Conservation (phyloP, 2,329 filamentous ascomycete genomes). For the Beauveria brongniartii region DNA sequence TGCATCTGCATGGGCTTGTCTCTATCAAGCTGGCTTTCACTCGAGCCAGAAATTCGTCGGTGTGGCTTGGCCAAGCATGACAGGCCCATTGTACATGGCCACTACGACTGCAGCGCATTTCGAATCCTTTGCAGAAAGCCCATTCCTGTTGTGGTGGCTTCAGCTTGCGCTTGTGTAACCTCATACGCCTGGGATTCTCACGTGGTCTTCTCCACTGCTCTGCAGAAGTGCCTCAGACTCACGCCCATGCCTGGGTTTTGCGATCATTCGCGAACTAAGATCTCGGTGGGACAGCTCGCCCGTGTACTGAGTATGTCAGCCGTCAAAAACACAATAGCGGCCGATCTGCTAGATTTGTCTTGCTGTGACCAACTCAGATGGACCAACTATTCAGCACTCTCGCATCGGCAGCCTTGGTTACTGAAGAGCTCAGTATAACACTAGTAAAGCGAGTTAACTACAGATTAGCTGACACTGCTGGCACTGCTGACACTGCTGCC, state of each 20-base stretch:
- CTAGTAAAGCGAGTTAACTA: too few species aligned
- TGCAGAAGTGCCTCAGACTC: constrained; percentile 8
- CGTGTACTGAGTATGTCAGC: too few species aligned
- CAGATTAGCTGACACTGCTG: too few species aligned
- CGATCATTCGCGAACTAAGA: constrained; percentile 7
- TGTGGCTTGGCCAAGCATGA: not conserved
- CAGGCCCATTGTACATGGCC: not conserved
- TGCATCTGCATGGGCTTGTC: not conserved
- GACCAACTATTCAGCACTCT: not conserved
- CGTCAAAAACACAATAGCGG: not conserved
- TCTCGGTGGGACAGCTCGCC: not conserved
- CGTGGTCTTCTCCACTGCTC: constrained; percentile 6
- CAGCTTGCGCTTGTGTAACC: constrained; percentile 5
- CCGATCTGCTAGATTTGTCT: not conserved
- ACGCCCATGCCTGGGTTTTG: not conserved
- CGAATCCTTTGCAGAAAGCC: not conserved
- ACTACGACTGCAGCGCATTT: not conserved
- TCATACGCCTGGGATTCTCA: constrained; percentile 1
- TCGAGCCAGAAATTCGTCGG: not conserved
- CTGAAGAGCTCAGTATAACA: too few species aligned
- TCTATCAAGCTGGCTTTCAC: not conserved
- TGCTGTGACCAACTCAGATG: not conserved
- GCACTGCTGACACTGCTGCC: too few species aligned
- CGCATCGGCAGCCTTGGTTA: not conserved
- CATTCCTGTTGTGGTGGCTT: not conserved